Evolutionary conservation across 2,329 filamentous ascomycete species (phyloP).

Genomic region (Pestalotiopsis sp.): DNA sequence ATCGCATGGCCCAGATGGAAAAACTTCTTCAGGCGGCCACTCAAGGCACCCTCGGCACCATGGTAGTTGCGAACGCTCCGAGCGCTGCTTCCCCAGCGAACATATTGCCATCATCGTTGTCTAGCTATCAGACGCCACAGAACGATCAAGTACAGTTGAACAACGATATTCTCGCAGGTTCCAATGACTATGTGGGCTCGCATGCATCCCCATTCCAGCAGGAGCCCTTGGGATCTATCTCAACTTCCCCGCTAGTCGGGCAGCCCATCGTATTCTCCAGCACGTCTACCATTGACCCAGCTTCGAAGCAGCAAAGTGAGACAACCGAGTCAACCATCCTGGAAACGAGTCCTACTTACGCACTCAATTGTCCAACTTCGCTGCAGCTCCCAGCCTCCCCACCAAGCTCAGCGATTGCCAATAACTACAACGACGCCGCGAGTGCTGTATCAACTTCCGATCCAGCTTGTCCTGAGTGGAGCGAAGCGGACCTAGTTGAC

Average conservation of each 20-base stretch:
- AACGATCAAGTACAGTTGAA: not conserved
- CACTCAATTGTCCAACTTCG: not conserved
- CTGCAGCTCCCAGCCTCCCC: not conserved
- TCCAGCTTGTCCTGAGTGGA: not conserved
- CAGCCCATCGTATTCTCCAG: not conserved
- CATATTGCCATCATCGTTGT: not conserved
- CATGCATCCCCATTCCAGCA: not conserved
- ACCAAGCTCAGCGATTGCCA: not conserved
- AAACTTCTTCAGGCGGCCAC: not conserved
- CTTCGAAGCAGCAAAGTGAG: not conserved
- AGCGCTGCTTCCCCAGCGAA: not conserved
- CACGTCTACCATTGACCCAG: not conserved
- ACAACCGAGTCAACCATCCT: not conserved
- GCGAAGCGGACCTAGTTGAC: not conserved
- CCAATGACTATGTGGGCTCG: not conserved
- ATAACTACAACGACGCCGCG: not conserved
- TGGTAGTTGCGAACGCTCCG: not conserved
- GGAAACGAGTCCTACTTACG: not conserved
- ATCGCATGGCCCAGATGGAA: not conserved
- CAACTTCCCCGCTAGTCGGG: not conserved
- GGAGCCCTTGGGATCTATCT: not conserved
- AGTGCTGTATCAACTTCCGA: not conserved
- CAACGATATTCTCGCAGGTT: not conserved
- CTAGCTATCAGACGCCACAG: not conserved
- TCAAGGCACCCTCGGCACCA: not conserved